Evolutionary conservation across 805 yeast species (phyloP).

Genomic region (Vanderwaltozyma verrucispora): DNA sequence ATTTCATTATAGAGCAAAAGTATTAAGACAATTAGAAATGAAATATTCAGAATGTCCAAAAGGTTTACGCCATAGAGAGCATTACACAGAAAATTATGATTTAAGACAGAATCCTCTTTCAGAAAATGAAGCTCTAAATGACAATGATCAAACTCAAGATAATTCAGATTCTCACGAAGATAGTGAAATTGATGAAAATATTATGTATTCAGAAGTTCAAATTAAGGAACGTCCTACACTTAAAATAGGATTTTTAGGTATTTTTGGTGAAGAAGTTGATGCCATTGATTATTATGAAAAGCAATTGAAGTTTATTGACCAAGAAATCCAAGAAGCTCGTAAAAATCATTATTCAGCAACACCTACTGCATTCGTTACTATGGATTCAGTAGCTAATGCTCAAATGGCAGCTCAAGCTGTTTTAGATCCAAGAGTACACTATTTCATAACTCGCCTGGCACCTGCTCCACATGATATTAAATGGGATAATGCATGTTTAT

Average conservation of each 20-base stretch:
- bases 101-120: constrained; percentile 5
- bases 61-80: constrained; percentile 14
- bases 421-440: constrained; percentile 78
- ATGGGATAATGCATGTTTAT: constrained; percentile 83
- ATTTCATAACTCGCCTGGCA: constrained; percentile 71
- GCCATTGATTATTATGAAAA: constrained; percentile 70
- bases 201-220: constrained; percentile 19
- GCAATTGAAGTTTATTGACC: constrained; percentile 58
- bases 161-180: constrained; percentile 2
- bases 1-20: constrained; percentile 44
- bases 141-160: neutral
- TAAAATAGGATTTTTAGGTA: constrained; percentile 48
- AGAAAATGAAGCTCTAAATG: neutral
- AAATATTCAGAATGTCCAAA: constrained; percentile 30
- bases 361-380: constrained; percentile 86
- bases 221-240: constrained; percentile 49
- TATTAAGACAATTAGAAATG: constrained; percentile 51
- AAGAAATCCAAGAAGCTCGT: constrained; percentile 56
- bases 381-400: constrained; percentile 92
- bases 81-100: constrained; percentile 17
- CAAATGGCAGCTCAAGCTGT: constrained; percentile 96
- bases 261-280: constrained; percentile 63
- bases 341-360: constrained; percentile 66
- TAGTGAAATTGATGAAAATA: constrained; percentile 11
- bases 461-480: constrained; percentile 95